Conservation (phyloP, 2,329 filamentous ascomycete species). For the Stachybotrys chartarum region DNA sequence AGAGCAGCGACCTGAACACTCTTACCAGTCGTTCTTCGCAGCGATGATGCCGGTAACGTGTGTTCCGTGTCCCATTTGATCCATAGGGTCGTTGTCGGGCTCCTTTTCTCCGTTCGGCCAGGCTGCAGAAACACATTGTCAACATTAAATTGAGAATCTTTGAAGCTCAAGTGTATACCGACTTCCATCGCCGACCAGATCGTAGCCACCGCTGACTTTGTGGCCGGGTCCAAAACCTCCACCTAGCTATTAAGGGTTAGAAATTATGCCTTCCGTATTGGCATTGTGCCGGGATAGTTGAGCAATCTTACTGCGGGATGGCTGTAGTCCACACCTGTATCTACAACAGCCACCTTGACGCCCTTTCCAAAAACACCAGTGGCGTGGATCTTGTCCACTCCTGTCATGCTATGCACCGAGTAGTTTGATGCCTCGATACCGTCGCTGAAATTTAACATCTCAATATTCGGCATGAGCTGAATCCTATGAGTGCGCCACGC, state of each 20-base stretch:
- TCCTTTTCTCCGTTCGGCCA: background rate
- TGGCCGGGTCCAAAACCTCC: background rate
- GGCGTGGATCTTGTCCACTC: slow-evolving; percentile 13
- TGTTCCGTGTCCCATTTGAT: slow-evolving; percentile 15
- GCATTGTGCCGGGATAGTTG: background rate
- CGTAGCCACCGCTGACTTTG: background rate
- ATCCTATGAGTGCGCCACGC: background rate
- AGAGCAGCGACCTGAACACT: background rate
- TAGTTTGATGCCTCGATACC: slow-evolving; percentile 7
- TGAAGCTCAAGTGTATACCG: too few species aligned
- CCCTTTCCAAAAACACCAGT: slow-evolving; percentile 11
- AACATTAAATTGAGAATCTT: background rate
- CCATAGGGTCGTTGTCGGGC: slow-evolving; percentile 1
- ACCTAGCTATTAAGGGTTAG: background rate
- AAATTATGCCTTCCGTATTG: too few species aligned
- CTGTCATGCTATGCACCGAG: slow-evolving; percentile 11
- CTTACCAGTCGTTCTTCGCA: slow-evolving; percentile 7
- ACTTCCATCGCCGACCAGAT: background rate
- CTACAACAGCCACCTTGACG: slow-evolving; percentile 13
- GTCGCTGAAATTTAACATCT: background rate
- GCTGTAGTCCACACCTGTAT: slow-evolving; percentile 13
- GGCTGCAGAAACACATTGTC: background rate
- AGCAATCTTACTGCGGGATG: slow-evolving; percentile 7
- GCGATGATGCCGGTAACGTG: slow-evolving; percentile 20
- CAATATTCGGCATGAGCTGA: background rate